phyloP scores from a whole-genome alignment of 2,329 filamentous ascomycete species.

The Exophiala mesophila region DNA sequence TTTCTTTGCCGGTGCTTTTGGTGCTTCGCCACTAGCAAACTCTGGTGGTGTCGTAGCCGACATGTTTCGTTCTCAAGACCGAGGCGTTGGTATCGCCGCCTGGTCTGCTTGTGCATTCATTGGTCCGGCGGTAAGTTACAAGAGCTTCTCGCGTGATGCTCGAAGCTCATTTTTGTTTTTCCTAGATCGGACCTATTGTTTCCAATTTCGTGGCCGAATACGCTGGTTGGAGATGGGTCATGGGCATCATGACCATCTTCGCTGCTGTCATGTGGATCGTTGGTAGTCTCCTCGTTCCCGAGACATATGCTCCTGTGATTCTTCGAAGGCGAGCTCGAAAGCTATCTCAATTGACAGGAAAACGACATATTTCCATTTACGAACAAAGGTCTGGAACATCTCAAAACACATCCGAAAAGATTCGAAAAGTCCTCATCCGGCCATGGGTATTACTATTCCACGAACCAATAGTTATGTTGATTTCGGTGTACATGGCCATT shows the following conservation, averaged over 20 bases:
- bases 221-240: conserved; percentile 2
- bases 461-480: conserved; percentile 49
- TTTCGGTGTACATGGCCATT: conserved; percentile 59
- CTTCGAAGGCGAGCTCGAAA: conserved; percentile 49
- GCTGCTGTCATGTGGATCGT: conserved; percentile 1
- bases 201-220: neutral
- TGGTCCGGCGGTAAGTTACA: conserved; percentile 3
- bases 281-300: conserved; percentile 26
- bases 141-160: neutral
- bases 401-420: neutral
- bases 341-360: conserved; percentile 49
- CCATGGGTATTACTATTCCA: neutral
- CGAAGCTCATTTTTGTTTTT: neutral
- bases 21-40: conserved; percentile 39
- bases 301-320: conserved; percentile 53
- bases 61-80: conserved; percentile 1
- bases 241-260: conserved; percentile 1
- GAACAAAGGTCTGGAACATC: conserved; percentile 33
- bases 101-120: conserved; percentile 5
- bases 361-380: conserved; percentile 51
- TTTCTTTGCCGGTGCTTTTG: conserved; percentile 51
- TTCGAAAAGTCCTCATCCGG: conserved; percentile 1
- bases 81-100: conserved; percentile 2
- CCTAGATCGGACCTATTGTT: conserved; percentile 2
- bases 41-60: conserved; percentile 7